A percentile compares a stretch with the other conserved stretches of the same genome.
Conservation (phyloP, 148 eudicot species). For the Limonium bicolor region DNA sequence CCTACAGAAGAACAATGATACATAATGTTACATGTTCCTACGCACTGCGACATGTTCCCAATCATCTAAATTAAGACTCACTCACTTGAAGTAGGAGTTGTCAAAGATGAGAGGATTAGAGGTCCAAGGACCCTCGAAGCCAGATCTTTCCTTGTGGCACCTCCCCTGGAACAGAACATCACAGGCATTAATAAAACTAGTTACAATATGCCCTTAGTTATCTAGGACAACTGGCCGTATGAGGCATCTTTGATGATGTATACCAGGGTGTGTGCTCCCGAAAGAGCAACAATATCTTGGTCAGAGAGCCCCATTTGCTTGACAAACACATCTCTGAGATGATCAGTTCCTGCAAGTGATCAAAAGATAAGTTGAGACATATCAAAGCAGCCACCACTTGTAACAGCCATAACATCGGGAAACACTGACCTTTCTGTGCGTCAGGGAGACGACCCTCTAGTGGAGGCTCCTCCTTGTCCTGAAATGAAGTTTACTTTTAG, state of each 20-base stretch:
- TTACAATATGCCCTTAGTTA: no score
- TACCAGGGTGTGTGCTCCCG: conserved; percentile 96
- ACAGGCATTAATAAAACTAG: not conserved
- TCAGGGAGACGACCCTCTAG: conserved; percentile 90
- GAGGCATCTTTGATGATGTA: no score
- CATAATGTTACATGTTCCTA: no score
- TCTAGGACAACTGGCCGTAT: no score
- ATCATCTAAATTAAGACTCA: no score
- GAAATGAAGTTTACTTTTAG: conserved; percentile 2
- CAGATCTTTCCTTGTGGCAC: conserved; percentile 98
- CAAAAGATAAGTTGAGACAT: not conserved
- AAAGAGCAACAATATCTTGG: conserved; percentile 82
- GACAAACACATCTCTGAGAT: conserved; percentile 66
- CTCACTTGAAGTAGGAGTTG: conserved; percentile 78
- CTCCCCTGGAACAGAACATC: conserved; percentile 44
- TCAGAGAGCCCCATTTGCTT: conserved; percentile 86
- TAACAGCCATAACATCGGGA: not conserved
- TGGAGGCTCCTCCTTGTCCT: conserved; percentile 86
- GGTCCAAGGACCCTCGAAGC: conserved; percentile 96
- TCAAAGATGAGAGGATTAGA: conserved; percentile 78
- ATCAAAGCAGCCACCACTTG: no score
- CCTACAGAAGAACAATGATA: conserved; percentile 21
- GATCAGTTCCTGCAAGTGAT: conserved; percentile 52
- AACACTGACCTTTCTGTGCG: conserved; percentile 74
- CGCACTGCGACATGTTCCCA: no score